Percentiles rank a stretch among this genome's conserved stretches.
These are phyloP conservation scores for Monascus purpureus DNA, from an alignment of 495 filamentous ascomycete genomes.

Conservation along the genomic window DNA sequence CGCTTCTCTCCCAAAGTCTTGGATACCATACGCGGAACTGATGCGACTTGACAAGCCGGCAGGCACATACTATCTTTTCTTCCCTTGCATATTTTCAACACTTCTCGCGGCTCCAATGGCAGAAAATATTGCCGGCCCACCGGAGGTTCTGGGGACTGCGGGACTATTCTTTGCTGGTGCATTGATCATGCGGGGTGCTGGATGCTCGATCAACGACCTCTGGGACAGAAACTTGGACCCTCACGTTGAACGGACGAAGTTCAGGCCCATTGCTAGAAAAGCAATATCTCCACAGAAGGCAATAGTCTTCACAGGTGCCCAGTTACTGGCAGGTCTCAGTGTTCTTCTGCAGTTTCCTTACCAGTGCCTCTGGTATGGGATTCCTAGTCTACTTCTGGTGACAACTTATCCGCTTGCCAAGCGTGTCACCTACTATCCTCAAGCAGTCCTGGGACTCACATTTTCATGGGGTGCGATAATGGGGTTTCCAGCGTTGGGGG, in stretches of 20 bases:
- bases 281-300: slow-evolving; percentile 65
- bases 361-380: slow-evolving; percentile 74
- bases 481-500: slow-evolving; percentile 84
- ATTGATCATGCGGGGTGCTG: slow-evolving; percentile 93
- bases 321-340: slow-evolving; percentile 67
- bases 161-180: slow-evolving; percentile 78
- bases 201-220: slow-evolving; percentile 93
- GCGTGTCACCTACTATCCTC: slow-evolving; percentile 86
- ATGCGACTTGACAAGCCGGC: slow-evolving; percentile 87
- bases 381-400: slow-evolving; percentile 73
- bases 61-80: slow-evolving; percentile 90
- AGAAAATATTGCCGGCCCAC: slow-evolving; percentile 39
- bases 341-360: slow-evolving; percentile 76
- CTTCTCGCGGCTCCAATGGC: slow-evolving; percentile 35
- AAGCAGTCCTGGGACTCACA: slow-evolving; percentile 79
- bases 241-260: slow-evolving; percentile 71
- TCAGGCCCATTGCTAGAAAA: slow-evolving; percentile 77
- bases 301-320: slow-evolving; percentile 66
- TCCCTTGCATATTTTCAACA: slow-evolving; percentile 88
- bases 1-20: slow-evolving; percentile 51
- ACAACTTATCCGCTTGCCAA: slow-evolving; percentile 83
- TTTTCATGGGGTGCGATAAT: slow-evolving; percentile 97
- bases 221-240: slow-evolving; percentile 93
- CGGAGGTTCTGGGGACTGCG: slow-evolving; percentile 50
- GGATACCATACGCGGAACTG: slow-evolving; percentile 60